Conservation (phyloP, 352 stramenopile species). For the Phytophthora boehmeriae region DNA sequence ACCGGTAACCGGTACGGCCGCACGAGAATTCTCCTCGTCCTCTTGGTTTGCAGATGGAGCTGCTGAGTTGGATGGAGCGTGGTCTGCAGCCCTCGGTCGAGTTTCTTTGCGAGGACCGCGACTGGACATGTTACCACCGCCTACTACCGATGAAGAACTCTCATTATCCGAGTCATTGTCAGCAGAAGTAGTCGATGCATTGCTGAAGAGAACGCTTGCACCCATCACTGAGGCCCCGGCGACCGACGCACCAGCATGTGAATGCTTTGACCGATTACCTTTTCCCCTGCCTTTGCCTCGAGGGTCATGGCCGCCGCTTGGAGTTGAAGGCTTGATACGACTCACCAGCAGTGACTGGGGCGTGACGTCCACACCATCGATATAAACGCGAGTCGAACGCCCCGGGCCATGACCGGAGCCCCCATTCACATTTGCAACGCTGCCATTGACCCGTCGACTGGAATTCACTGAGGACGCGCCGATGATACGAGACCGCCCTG, state of each 20-base stretch:
- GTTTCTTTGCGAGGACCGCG: slow-evolving; percentile 20
- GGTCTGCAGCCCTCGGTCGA: slow-evolving; percentile 9
- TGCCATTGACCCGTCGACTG: slow-evolving; percentile 67
- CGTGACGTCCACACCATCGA: slow-evolving; percentile 75
- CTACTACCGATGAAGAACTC: slow-evolving; percentile 28
- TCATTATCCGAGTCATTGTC: slow-evolving; percentile 61
- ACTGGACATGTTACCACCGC: background rate
- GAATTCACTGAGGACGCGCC: slow-evolving; percentile 70
- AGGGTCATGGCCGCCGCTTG: slow-evolving; percentile 16
- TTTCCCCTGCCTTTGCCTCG: slow-evolving; percentile 30
- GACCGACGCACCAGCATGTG: slow-evolving; percentile 11
- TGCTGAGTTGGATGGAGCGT: slow-evolving; percentile 2
- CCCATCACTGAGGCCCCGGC: slow-evolving; percentile 40
- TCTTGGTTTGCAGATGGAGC: slow-evolving; percentile 25
- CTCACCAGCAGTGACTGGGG: slow-evolving; percentile 79
- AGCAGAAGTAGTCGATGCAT: slow-evolving; percentile 56
- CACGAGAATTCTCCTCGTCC: slow-evolving; percentile 16
- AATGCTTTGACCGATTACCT: slow-evolving; percentile 40
- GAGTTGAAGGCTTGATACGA: slow-evolving; percentile 66
- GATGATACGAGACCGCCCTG: slow-evolving; percentile 58
- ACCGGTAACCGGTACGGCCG: background rate
- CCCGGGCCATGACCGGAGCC: slow-evolving; percentile 24
- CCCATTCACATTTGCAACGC: slow-evolving; percentile 33
- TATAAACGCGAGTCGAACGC: slow-evolving; percentile 61
- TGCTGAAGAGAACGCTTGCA: slow-evolving; percentile 60